Evolutionary conservation across 495 filamentous ascomycete genomes (phyloP).

Genomic region (Parmelia sp.): DNA sequence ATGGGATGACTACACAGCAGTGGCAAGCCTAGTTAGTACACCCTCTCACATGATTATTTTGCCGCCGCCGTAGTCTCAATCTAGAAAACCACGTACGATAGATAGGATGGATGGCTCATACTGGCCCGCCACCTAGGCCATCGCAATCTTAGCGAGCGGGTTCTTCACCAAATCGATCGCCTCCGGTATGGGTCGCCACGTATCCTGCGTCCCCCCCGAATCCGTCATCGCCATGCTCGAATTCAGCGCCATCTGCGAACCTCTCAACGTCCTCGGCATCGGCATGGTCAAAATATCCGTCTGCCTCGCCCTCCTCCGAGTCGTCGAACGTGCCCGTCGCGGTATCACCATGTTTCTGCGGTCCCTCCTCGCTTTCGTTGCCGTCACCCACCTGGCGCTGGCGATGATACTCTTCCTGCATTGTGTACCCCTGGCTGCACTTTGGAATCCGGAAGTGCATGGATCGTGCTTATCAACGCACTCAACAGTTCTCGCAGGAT

Average conservation of each 20-base stretch:
- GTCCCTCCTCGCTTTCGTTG: slow-evolving; percentile 15
- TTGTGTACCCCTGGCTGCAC: slow-evolving; percentile 15
- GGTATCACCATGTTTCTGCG: slow-evolving; percentile 11
- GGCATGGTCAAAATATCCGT: slow-evolving; percentile 18
- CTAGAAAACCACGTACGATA: no score
- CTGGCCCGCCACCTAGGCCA: neutral
- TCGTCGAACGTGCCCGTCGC: slow-evolving; percentile 13
- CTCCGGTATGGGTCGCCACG: slow-evolving; percentile 16
- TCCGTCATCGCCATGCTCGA: slow-evolving; percentile 7
- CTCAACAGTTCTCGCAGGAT: slow-evolving; percentile 10
- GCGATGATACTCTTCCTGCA: slow-evolving; percentile 19
- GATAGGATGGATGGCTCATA: neutral
- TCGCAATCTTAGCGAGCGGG: slow-evolving; percentile 11
- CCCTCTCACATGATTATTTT: no score
- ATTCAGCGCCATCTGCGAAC: slow-evolving; percentile 11
- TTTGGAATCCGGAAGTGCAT: slow-evolving; percentile 5
- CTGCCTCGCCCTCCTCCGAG: slow-evolving; percentile 16
- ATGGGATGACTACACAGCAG: slow-evolving; percentile 19
- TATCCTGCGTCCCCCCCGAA: slow-evolving; percentile 9
- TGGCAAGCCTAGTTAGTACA: slow-evolving; percentile 16
- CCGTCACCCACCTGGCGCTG: slow-evolving; percentile 16
- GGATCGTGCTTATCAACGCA: slow-evolving; percentile 15
- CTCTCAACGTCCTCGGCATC: slow-evolving; percentile 15
- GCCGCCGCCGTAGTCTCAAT: no score
- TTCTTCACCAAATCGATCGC: slow-evolving; percentile 18